phyloP scores from a whole-genome alignment of 225 moss, liverwort and hornwort genomes.

The Bryoerythrophyllum caledonicum region DNA sequence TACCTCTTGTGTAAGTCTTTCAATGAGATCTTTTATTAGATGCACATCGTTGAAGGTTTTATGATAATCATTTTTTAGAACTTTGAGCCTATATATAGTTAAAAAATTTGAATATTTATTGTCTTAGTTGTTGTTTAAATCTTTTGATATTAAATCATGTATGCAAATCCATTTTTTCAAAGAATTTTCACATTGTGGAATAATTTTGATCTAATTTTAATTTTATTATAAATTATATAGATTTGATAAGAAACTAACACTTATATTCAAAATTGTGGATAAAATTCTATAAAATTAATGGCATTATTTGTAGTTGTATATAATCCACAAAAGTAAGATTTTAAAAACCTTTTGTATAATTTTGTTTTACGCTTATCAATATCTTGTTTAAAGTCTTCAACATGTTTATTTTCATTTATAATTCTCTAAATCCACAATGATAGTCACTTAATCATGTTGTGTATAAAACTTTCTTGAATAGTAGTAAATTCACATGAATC shows the following conservation, averaged over 20 bases:
- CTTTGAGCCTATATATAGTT: neutral
- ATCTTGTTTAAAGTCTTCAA: slow-evolving; percentile 16
- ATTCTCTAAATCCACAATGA: neutral
- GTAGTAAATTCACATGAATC: neutral
- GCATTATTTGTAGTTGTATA: too few species aligned
- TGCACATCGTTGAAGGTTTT: slow-evolving; percentile 25
- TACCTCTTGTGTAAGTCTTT: slow-evolving; percentile 24
- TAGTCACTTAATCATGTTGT: fast-evolving
- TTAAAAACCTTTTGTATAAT: slow-evolving; percentile 15
- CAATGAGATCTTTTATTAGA: slow-evolving; percentile 5
- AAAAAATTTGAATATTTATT: too few species aligned
- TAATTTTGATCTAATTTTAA: neutral
- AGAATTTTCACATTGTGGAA: too few species aligned
- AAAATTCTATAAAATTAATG: too few species aligned
- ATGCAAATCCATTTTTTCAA: neutral
- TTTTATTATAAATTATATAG: too few species aligned
- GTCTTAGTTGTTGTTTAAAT: too few species aligned
- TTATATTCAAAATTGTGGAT: too few species aligned
- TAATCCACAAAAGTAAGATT: too few species aligned
- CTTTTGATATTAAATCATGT: neutral
- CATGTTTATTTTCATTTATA: slow-evolving; percentile 14
- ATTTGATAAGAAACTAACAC: too few species aligned
- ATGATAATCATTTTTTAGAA: slow-evolving; percentile 18
- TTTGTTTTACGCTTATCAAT: neutral
- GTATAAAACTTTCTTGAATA: too few species aligned